A percentile compares a stretch with the other conserved stretches of the same genome.
Conservation (phyloP, 345 rosid species). For the Aegle marmelos region DNA sequence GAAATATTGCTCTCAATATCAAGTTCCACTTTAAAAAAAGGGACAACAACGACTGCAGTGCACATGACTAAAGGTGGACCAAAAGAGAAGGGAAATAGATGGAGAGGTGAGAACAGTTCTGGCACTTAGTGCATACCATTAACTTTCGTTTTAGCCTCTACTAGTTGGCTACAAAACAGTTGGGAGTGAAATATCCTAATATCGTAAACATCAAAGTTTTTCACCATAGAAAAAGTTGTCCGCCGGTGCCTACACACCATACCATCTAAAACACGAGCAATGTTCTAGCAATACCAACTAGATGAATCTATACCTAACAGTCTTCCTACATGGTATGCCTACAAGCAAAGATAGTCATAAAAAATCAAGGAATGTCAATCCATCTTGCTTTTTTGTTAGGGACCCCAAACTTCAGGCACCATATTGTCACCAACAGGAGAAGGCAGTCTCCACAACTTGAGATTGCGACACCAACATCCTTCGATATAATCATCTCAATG, state of each 20-base stretch:
- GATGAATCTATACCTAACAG: not conserved
- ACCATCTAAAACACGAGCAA: not conserved
- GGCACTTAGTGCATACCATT: not conserved
- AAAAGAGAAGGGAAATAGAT: not conserved
- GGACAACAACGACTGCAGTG: not conserved
- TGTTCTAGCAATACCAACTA: not conserved
- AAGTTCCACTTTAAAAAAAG: not conserved
- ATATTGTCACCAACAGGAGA: not conserved
- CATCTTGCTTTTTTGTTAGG: not conserved
- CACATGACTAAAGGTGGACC: not conserved
- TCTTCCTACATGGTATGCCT: not conserved
- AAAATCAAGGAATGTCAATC: not conserved
- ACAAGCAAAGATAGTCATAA: not conserved
- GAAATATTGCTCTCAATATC: constrained; percentile 7
- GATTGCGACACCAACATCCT: not conserved
- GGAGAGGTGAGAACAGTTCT: not conserved
- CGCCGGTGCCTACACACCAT: not conserved
- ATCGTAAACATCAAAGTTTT: not conserved
- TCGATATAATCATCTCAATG: not conserved
- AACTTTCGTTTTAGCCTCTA: not conserved
- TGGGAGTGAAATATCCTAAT: not conserved
- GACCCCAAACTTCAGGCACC: not conserved
- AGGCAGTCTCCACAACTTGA: not conserved
- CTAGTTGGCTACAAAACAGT: not conserved
- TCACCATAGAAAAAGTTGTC: not conserved